A percentile compares a stretch with the other conserved stretches of the same genome.
phyloP scores from a whole-genome alignment of 495 filamentous ascomycete genomes.

The Aspergillus asperescens region DNA sequence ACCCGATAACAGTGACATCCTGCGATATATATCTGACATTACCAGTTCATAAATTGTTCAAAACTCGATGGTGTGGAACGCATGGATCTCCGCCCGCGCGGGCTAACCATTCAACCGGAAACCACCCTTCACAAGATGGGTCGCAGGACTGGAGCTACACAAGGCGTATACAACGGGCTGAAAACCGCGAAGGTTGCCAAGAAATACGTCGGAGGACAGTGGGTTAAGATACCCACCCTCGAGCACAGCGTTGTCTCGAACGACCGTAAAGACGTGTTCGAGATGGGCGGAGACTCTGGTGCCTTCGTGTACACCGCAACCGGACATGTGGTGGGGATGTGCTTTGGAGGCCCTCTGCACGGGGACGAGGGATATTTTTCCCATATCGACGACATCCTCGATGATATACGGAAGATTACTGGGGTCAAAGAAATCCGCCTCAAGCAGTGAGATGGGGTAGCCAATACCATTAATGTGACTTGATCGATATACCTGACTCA shows the following conservation, averaged over 20 bases:
- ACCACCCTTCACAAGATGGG: neutral
- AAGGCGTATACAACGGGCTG: neutral
- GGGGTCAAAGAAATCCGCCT: conserved; percentile 1
- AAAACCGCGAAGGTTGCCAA: neutral
- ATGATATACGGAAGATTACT: neutral
- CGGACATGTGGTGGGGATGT: neutral
- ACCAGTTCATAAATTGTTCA: neutral
- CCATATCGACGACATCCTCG: neutral
- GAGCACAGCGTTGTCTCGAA: neutral
- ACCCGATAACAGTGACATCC: neutral
- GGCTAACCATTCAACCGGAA: neutral
- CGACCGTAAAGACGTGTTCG: neutral
- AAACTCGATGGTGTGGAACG: neutral
- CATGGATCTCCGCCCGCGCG: neutral
- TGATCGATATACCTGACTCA: no score
- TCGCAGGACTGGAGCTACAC: neutral
- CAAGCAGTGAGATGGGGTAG: conserved; percentile 46
- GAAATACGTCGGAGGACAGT: neutral
- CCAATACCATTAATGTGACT: no score
- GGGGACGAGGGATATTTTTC: neutral
- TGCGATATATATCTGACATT: neutral
- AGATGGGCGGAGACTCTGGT: neutral
- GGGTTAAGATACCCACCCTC: neutral
- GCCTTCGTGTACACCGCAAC: neutral
- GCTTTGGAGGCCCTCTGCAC: neutral